Conservation (phyloP, 805 yeast genomes). For the Cyberlindnera japonica region DNA sequence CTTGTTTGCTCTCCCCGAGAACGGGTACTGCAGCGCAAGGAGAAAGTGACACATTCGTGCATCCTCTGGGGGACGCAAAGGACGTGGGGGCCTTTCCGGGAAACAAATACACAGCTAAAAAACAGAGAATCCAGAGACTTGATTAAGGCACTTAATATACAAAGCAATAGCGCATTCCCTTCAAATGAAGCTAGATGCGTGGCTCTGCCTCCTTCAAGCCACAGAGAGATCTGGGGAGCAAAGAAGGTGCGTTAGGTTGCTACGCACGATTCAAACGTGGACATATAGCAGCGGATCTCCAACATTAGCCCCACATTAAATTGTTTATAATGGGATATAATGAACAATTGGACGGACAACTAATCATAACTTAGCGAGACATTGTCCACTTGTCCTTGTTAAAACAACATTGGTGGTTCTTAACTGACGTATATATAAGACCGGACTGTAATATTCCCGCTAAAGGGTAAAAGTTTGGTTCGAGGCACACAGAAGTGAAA, state of each 20-base stretch:
- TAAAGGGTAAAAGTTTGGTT: not conserved
- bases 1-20: no score
- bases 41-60: not conserved
- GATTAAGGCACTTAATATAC: no score
- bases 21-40: no score
- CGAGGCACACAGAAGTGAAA: slow-evolving; percentile 12
- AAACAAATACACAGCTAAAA: no score
- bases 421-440: not conserved
- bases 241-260: not conserved
- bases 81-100: no score
- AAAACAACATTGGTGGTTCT: not conserved
- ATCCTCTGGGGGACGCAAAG: not conserved
- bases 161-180: no score
- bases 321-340: no score
- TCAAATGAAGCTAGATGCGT: no score
- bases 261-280: not conserved
- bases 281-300: no score
- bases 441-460: not conserved
- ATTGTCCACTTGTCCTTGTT: no score
- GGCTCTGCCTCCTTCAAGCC: not conserved
- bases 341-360: not conserved
- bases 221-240: not conserved
- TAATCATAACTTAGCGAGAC: not conserved
- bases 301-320: no score
- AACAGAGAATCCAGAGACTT: no score